Conservation (phyloP, 2,329 filamentous ascomycete species). For the Colletotrichum magnum region DNA sequence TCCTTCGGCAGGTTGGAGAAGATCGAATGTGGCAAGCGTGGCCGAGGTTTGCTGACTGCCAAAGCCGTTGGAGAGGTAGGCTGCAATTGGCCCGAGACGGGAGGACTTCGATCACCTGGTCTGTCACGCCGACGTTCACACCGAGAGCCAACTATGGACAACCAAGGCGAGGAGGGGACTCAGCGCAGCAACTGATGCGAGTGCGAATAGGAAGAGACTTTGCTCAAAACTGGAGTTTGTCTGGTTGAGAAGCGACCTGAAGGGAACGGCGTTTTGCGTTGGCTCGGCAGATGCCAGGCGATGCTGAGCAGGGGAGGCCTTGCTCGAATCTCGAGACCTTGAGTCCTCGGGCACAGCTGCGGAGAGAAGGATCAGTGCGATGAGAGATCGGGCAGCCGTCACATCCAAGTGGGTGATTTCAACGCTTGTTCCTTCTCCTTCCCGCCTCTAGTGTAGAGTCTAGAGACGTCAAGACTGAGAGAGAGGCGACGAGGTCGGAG, state of each 20-base stretch:
- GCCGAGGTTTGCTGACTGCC: slow-evolving; percentile 27
- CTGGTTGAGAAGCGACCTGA: slow-evolving; percentile 26
- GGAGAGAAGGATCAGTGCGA: slow-evolving; percentile 23
- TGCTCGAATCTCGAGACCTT: slow-evolving; percentile 7
- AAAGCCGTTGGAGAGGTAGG: neutral
- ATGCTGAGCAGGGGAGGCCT: slow-evolving; percentile 26
- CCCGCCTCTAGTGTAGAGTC: slow-evolving; percentile 8
- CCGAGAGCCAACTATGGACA: neutral
- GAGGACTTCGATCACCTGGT: slow-evolving; percentile 26
- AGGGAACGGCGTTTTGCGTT: slow-evolving; percentile 39
- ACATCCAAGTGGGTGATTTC: slow-evolving; percentile 1
- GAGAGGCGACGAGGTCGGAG: slow-evolving; percentile 13
- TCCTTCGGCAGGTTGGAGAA: slow-evolving; percentile 18
- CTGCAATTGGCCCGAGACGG: slow-evolving; percentile 24
- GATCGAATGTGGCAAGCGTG: slow-evolving; percentile 32
- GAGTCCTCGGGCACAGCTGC: neutral
- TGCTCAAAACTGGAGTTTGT: slow-evolving; percentile 28
- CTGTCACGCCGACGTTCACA: slow-evolving; percentile 35
- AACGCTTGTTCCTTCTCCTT: slow-evolving; percentile 28
- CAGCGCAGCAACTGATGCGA: slow-evolving; percentile 38
- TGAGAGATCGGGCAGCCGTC: slow-evolving; percentile 9
- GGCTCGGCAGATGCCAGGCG: slow-evolving; percentile 34
- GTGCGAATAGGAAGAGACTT: slow-evolving; percentile 34
- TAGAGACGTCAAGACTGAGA: slow-evolving; percentile 1
- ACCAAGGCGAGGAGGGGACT: slow-evolving; percentile 8